Percentiles rank a stretch among this genome's conserved stretches.
These are phyloP conservation scores for Vanrija pseudolonga DNA, from an alignment of 1,284 basidiomycete genomes.

Conservation along the genomic window DNA sequence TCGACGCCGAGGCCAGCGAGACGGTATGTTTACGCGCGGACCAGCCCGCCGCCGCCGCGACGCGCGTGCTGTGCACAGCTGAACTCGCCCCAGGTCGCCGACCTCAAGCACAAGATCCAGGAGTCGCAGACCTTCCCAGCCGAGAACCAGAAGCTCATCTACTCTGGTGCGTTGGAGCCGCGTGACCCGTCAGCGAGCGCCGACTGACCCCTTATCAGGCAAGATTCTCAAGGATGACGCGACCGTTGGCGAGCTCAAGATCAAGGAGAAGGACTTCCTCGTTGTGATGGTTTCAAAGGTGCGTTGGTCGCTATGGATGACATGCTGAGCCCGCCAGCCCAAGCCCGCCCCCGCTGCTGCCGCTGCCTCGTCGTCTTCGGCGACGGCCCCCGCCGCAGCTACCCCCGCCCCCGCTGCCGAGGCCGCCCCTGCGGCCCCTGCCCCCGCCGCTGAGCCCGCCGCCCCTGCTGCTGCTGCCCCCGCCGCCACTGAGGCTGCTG, in stretches of 20 bases:
- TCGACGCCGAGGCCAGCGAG: slow-evolving; percentile 74
- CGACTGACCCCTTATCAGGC: slow-evolving; percentile 55
- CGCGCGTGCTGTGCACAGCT: no score
- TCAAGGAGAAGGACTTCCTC: slow-evolving; percentile 99
- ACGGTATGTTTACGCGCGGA: slow-evolving; percentile 51
- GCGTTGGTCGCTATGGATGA: no score
- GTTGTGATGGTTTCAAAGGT: slow-evolving; percentile 98
- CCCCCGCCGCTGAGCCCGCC: slow-evolving; percentile 35
- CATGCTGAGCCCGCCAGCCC: slow-evolving; percentile 22
- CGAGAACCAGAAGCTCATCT: slow-evolving; percentile 93
- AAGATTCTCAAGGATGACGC: slow-evolving; percentile 89
- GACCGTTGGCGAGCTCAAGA: slow-evolving; percentile 79
- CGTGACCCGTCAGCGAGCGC: background rate
- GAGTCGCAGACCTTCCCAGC: slow-evolving; percentile 60
- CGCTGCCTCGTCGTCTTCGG: slow-evolving; percentile 41
- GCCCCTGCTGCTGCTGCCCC: slow-evolving; percentile 25
- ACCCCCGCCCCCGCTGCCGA: slow-evolving; percentile 43
- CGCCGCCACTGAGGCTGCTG: slow-evolving; percentile 29
- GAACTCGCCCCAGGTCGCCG: slow-evolving; percentile 53
- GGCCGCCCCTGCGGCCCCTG: slow-evolving; percentile 43
- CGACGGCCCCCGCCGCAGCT: slow-evolving; percentile 29
- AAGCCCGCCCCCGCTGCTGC: slow-evolving; percentile 46
- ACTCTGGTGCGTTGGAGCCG: slow-evolving; percentile 61
- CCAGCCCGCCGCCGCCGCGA: background rate
- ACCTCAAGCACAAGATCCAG: slow-evolving; percentile 82